Percentiles rank a stretch among this genome's conserved stretches.
These are phyloP conservation scores for Fraxinus xanthoxyloides DNA, from an alignment of 305 asterid species.

Conservation along the genomic window DNA sequence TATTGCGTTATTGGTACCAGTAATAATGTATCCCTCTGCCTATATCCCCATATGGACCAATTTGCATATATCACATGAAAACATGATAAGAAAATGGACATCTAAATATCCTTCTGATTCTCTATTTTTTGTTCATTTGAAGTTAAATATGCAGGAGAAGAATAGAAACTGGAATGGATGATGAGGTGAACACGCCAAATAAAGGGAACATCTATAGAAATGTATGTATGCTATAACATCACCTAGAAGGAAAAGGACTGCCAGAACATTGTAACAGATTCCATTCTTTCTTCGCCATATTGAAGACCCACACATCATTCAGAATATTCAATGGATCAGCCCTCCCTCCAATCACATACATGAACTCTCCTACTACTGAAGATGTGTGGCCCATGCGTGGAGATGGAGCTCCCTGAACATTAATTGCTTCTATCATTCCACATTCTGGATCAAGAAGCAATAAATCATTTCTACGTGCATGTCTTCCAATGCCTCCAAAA, in stretches of 20 bases:
- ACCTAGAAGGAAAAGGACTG: conserved; percentile 69
- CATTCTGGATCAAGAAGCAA: conserved; percentile 52
- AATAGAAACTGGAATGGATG: background rate
- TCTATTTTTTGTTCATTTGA: background rate
- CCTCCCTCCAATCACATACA: conserved; percentile 91
- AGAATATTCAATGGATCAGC: conserved; percentile 75
- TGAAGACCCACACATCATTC: conserved; percentile 84
- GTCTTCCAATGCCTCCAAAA: conserved; percentile 96
- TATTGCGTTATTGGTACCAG: too few species aligned
- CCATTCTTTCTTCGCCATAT: conserved; percentile 54
- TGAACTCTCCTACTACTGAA: conserved; percentile 54
- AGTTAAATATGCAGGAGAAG: background rate
- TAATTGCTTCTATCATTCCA: conserved; percentile 49
- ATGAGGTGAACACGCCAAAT: background rate
- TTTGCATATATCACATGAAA: too few species aligned
- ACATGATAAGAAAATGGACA: too few species aligned
- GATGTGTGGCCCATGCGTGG: conserved; percentile 91
- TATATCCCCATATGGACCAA: too few species aligned
- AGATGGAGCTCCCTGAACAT: conserved; percentile 58
- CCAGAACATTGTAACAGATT: conserved; percentile 68
- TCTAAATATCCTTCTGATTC: too few species aligned
- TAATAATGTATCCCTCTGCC: too few species aligned
- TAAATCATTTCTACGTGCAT: conserved; percentile 77
- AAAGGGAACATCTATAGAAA: conserved; percentile 15
- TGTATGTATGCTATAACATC: conserved; percentile 21